These are phyloP conservation scores for Pisolithus tinctorius DNA, from an alignment of 768 basidiomycete species.

Conservation along the genomic window DNA sequence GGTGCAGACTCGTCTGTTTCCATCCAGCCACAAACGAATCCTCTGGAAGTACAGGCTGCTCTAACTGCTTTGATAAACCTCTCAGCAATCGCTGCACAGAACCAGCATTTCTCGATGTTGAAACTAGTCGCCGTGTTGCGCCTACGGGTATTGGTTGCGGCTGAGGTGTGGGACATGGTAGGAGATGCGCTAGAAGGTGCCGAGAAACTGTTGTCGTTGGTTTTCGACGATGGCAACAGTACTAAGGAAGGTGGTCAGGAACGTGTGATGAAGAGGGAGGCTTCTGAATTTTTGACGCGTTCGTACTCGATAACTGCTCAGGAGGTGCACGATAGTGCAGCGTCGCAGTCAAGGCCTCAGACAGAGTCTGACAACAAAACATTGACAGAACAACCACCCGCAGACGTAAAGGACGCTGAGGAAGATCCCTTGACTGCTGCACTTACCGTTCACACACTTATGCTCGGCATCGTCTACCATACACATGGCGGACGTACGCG, in stretches of 20 bases:
- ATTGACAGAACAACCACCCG: neutral
- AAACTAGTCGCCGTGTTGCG: slow-evolving; percentile 51
- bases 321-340: slow-evolving; percentile 19
- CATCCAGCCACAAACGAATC: neutral
- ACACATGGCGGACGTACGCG: too few relatives aligned
- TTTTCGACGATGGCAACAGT: slow-evolving; percentile 14
- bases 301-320: slow-evolving; percentile 24
- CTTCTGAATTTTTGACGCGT: slow-evolving; percentile 13
- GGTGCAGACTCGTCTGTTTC: too few relatives aligned
- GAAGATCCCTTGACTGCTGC: slow-evolving; percentile 29
- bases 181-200: slow-evolving; percentile 39
- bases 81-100: slow-evolving; percentile 21
- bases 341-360: slow-evolving; percentile 19
- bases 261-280: slow-evolving; percentile 8
- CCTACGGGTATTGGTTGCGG: slow-evolving; percentile 47
- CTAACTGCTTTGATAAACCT: slow-evolving; percentile 25
- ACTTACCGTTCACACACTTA: slow-evolving; percentile 43
- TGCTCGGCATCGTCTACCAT: too few relatives aligned
- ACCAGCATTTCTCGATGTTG: slow-evolving; percentile 36
- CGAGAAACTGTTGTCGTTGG: slow-evolving; percentile 45
- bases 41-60: neutral
- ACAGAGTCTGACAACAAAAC: neutral
- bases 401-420: neutral
- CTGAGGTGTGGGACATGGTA: slow-evolving; percentile 49
- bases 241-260: slow-evolving; percentile 1